Conservation (phyloP, 148 eudicot species). For the Rhododendron simsii region DNA sequence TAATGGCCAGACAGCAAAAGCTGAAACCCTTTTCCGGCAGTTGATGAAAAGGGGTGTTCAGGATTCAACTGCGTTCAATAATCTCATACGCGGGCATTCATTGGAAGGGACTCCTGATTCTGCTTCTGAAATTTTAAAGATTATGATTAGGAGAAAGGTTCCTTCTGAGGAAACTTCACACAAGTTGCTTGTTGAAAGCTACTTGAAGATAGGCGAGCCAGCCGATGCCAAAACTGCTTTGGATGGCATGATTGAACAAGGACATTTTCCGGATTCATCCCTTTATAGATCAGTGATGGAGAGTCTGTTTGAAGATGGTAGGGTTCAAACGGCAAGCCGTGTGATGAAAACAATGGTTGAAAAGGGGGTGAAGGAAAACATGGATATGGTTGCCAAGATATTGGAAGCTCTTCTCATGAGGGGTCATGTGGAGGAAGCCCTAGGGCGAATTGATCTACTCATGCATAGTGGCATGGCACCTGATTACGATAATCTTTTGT, state of each 20-base stretch:
- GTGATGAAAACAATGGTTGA: slow-evolving; percentile 89
- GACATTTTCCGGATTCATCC: slow-evolving; percentile 68
- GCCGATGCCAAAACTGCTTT: slow-evolving; percentile 80
- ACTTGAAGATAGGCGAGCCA: slow-evolving; percentile 76
- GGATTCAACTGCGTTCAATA: slow-evolving; percentile 63
- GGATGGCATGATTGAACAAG: slow-evolving; percentile 83
- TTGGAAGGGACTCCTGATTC: slow-evolving; percentile 64
- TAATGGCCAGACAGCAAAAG: slow-evolving; percentile 62
- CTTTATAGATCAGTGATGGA: slow-evolving; percentile 71
- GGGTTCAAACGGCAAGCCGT: slow-evolving; percentile 92
- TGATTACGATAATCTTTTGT: slow-evolving; percentile 55
- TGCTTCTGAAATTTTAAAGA: slow-evolving; percentile 68
- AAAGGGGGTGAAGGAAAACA: slow-evolving; percentile 77
- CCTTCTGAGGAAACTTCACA: slow-evolving; percentile 46
- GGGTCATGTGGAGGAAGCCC: slow-evolving; percentile 96
- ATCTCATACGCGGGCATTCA: slow-evolving; percentile 72
- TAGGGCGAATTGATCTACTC: slow-evolving; percentile 76
- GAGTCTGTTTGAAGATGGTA: slow-evolving; percentile 75
- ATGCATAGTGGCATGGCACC: slow-evolving; percentile 63
- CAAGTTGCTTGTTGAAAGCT: slow-evolving; percentile 56
- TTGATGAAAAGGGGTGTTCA: slow-evolving; percentile 84
- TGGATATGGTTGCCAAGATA: slow-evolving; percentile 70
- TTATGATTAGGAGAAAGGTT: slow-evolving; percentile 79
- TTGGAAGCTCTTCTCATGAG: slow-evolving; percentile 77
- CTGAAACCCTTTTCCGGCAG: slow-evolving; percentile 77